Conservation (phyloP, 305 asterid genomes). For the Plantago rigida region DNA sequence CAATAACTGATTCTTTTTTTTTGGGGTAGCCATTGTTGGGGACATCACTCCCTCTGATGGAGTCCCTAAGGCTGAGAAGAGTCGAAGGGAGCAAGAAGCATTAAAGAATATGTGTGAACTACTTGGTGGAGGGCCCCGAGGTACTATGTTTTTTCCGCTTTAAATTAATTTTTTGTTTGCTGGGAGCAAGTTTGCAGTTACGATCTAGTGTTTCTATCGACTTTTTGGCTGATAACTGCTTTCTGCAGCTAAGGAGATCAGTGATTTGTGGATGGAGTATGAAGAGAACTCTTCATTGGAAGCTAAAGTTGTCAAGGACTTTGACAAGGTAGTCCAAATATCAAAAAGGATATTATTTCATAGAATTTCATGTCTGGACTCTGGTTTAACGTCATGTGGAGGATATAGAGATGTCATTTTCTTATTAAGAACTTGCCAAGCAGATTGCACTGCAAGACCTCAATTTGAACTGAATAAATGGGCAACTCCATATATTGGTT, state of each 20-base stretch:
- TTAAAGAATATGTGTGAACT: slow-evolving; percentile 73
- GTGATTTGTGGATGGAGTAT: slow-evolving; percentile 85
- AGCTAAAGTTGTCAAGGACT: slow-evolving; percentile 91
- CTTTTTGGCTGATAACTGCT: slow-evolving; percentile 23
- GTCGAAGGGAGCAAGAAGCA: slow-evolving; percentile 70
- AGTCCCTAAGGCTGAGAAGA: slow-evolving; percentile 76
- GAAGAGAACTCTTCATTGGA: slow-evolving; percentile 71
- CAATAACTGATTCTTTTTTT: slow-evolving; percentile 15
- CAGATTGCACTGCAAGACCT: not conserved
- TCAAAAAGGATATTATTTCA: not conserved
- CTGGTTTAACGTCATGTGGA: not conserved
- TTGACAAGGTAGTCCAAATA: slow-evolving; percentile 63
- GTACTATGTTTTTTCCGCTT: slow-evolving; percentile 28
- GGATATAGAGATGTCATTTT: not conserved
- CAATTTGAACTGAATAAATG: not conserved
- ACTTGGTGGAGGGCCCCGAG: slow-evolving; percentile 81
- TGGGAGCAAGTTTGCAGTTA: slow-evolving; percentile 14
- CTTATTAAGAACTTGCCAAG: not conserved
- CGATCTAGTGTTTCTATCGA: slow-evolving; percentile 17
- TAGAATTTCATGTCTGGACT: not conserved
- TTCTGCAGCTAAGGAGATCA: slow-evolving; percentile 73
- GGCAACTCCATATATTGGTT: not conserved
- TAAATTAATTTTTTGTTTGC: not conserved
- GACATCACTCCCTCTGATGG: slow-evolving; percentile 90
- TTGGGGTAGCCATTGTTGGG: slow-evolving; percentile 73